phyloP scores from a whole-genome alignment of 2,329 filamentous ascomycete species.

The Cladosporium sp. region DNA sequence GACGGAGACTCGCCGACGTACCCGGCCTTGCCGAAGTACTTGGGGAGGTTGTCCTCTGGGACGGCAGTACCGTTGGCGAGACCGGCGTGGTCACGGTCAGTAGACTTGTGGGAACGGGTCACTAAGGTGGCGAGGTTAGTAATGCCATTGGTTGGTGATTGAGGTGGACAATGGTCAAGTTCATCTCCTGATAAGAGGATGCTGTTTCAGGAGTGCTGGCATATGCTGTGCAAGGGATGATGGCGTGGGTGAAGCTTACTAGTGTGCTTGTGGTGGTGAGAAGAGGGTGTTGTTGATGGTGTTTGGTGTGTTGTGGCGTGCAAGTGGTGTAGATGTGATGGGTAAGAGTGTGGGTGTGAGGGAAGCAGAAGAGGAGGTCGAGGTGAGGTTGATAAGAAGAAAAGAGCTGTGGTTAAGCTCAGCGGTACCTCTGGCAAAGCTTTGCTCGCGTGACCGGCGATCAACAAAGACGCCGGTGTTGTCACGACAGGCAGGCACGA shows the following conservation, averaged over 20 bases:
- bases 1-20: constrained; percentile 79
- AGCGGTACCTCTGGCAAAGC: constrained; percentile 7
- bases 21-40: constrained; percentile 89
- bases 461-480: constrained; percentile 18
- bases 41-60: constrained; percentile 74
- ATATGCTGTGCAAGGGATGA: constrained; percentile 12
- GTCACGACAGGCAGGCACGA: constrained; percentile 12
- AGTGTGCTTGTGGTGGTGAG: constrained; percentile 2
- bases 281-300: not conserved
- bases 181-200: not conserved
- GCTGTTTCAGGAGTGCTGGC: not conserved
- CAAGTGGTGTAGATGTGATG: not conserved
- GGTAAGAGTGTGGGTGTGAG: not conserved
- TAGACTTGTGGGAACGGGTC: constrained; percentile 96
- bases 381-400: constrained; percentile 7
- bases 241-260: constrained; percentile 5
- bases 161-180: not conserved
- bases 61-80: constrained; percentile 71
- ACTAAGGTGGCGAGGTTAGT: constrained; percentile 54
- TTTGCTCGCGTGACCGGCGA: constrained; percentile 19
- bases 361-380: not conserved
- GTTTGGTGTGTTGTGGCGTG: not conserved
- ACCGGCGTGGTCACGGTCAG: constrained; percentile 85
- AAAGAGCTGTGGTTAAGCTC: constrained; percentile 13
- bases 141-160: constrained; percentile 1